A percentile compares a stretch with the other conserved stretches of the same genome.
phyloP scores from a whole-genome alignment of 306 rosid genomes.

The Inga oerstediana region DNA sequence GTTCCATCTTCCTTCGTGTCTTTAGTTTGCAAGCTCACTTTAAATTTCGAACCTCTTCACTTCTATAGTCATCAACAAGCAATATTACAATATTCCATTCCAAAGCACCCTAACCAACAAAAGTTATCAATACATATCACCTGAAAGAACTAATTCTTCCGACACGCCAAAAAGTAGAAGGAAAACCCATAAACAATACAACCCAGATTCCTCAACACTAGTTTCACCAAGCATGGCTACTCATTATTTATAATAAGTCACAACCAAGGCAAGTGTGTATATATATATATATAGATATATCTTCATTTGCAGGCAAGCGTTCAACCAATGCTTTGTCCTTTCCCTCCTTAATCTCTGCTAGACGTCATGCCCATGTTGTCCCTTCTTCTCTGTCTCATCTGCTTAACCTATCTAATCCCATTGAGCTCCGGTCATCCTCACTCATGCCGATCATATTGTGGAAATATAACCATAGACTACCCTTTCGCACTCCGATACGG shows the following conservation, averaged over 20 bases:
- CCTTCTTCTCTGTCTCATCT: constrained; percentile 35
- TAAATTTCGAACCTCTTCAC: background rate
- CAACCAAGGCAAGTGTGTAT: constrained; percentile 48
- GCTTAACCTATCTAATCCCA: constrained; percentile 30
- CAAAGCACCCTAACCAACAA: constrained; percentile 42
- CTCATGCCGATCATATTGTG: constrained; percentile 83
- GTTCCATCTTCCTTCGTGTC: background rate
- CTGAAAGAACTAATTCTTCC: constrained; percentile 26
- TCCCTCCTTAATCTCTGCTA: background rate
- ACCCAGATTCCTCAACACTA: constrained; percentile 54
- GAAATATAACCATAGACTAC: constrained; percentile 87
- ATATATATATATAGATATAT: background rate
- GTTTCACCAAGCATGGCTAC: constrained; percentile 30
- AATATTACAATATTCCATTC: constrained; percentile 10
- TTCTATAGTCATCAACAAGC: constrained; percentile 19
- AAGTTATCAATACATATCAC: background rate
- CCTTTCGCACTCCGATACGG: constrained; percentile 81
- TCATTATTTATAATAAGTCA: background rate
- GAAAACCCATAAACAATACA: constrained; percentile 60
- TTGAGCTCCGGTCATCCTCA: constrained; percentile 24
- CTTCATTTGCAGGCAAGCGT: background rate
- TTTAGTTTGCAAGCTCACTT: background rate
- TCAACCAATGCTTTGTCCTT: background rate
- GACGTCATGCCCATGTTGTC: constrained; percentile 47
- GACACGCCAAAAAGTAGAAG: constrained; percentile 34